Base-by-base conservation (phyloP, 129 eudicot species). In the Tagetes erecta region DNA sequence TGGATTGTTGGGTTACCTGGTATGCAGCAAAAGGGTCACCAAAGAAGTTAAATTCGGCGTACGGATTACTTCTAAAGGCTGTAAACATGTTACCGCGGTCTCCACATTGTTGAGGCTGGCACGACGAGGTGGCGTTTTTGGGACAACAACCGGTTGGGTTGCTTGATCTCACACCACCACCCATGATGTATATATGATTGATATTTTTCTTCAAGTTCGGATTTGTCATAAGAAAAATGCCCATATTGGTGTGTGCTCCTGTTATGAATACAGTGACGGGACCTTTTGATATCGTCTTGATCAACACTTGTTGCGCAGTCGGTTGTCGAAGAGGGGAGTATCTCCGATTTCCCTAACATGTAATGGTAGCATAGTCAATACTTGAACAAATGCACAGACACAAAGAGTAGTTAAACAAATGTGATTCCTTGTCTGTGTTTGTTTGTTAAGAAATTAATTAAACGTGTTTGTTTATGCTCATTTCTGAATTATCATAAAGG, bases 1-100 rank as follows among this genome's bases (percentile, higher is more conserved):
- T 31, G 4, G 6, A 40, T 35, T 13, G 13, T 30, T 55, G 5
- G 14, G 30, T 39, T 82, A 90, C 98, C 92, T 94, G 96, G 57
- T 90, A 94, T 68, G 97, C 97, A 68, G 96, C 93, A 78, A 90
- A 94, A 58, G 97, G 98, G 78, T 94, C 98, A 68, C 72, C 79
- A 64, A 81, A 94, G 38, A 94, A 55, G 75, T 94, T 94, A 82
- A 88, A 94, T 73, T 94, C 97, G 41, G 98, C 97, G 55, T 88
- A 88, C 42, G 97, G 98, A 77, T 94, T 94, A 64, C 83, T 81
- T 33, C 86, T 80, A 73, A 83, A 90, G 78, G 60, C 83, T 11
- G 97, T 84, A 70, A 79, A 86, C 76, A 94, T 4, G 55, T 94
- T 94, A 13, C 98, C 98, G 55, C 30, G 86, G 68, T 88, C 81